Base-by-base conservation (phyloP, 148 eudicot species). In the Polygonum aviculare region DNA sequence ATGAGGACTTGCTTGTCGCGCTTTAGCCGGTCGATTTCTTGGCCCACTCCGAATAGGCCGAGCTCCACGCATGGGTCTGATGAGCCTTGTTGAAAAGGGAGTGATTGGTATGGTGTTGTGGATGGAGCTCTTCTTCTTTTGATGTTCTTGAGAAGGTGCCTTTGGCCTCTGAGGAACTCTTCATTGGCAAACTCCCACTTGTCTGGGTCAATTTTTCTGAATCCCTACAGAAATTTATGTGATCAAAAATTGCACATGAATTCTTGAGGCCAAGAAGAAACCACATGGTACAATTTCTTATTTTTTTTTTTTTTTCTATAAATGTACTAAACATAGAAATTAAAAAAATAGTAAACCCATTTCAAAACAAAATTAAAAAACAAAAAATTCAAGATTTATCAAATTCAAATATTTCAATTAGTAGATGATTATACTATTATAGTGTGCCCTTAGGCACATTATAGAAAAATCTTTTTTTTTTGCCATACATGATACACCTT, bases 171-270 rank as follows among this genome's bases (percentile, higher is more conserved):
- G 10, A 89, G 71, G 80, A 94, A 94, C 73, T 84, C 90, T 77
- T 94, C 97, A 73, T 88, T 92, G 4, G 96, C 96, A 76, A 94
- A 94, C 76, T 92, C 98, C 98, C 98, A 94, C 76, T 78, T 90
- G 18, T 89, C 97, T 9, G 94, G 86, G 84, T 94, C 98, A 55
- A 94, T 87, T 84, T 94, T 94, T 78, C 90, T 86, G 73, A 94
- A 94, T 4, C 98, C 98, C 98, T 94, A 89, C 87, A 85, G 5
- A 2, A 8, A 8, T 8, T 38, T 22, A 65, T 31, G 21, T 65
- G 40, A 38, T 10, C 16, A 65, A 4, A 60, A 5, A 26, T 26
- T 26, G 31, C 31, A 26, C 31, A 26, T 26, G 31, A 26, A 1
- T 26, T 26, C 31, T 26, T 26, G 31, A 26, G 31, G 31, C 31